Evolutionary conservation across 2,329 filamentous ascomycete genomes (phyloP), one percentile per base, ranked within the genome.

Genomic region (Talaromyces atroroseus): DNA sequence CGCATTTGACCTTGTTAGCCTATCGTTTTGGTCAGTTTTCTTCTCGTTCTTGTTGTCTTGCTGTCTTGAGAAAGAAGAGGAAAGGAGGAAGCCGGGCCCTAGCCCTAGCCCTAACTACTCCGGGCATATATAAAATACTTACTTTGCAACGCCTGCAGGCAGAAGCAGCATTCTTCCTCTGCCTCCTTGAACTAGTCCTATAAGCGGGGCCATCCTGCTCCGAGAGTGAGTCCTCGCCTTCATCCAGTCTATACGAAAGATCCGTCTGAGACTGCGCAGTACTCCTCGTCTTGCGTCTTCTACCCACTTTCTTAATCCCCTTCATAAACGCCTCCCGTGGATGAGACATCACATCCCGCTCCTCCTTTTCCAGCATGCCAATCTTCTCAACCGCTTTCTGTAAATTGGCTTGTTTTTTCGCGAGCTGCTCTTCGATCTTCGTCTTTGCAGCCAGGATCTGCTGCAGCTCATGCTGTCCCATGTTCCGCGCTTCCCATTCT

Each of bases 121-220:
- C n/a, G 11, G 11, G 23, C 12, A 26, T 7, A 20, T 36, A n/a
- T 16, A 42, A 14, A 11, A n/a, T 24, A 58, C 50, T 44, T 46
- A 58, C 56, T 46, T 38, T 58, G 29, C 56, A 58, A 44, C 56
- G 51, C 20, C 51, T 23, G 38, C 56, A 58, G 36, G 56, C 56
- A 40, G 32, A 42, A 20, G n/a, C 24, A 18, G 44, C 23, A 23
- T 55, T 49, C 6, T 18, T 45, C 24, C 40, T 42, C 50, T 20
- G 12, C 40, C 12, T 50, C 34, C 20, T 36, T 4, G 48, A 3
- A 16, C 34, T 26, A 38, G 32, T 8, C 7, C 14, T 36, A 20
- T 12, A n/a, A 16, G 38, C n/a, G 4, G 44, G 20, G 12, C 36
- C 21, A 2, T 32, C 18, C 1, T 21, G 23, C 26, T 58, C 56